Conservation (phyloP, 1,139 yeast genomes). For the Neolecta irregularis region DNA sequence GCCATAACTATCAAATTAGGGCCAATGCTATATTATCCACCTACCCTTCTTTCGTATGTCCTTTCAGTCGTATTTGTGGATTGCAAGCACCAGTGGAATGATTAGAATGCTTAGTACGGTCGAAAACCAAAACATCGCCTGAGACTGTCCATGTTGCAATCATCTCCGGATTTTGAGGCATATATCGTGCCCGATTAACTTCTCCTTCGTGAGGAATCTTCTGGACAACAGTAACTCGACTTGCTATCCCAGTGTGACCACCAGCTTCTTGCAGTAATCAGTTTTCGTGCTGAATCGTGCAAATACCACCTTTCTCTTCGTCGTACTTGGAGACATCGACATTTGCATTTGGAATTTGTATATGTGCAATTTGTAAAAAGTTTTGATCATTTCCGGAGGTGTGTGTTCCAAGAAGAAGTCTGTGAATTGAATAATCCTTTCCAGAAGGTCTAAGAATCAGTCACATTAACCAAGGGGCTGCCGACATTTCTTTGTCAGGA, state of each 20-base stretch:
- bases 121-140: conserved; percentile 60
- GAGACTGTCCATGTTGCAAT: conserved; percentile 66
- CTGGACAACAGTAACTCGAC: conserved; percentile 39
- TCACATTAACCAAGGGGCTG: neutral
- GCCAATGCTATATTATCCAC: neutral
- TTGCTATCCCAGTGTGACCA: conserved; percentile 19
- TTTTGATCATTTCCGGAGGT: conserved; percentile 70
- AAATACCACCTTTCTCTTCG: conserved; percentile 20
- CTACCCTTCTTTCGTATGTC: conserved; percentile 48
- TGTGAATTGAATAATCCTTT: conserved; percentile 20
- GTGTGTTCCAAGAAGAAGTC: conserved; percentile 66
- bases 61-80: conserved; percentile 33
- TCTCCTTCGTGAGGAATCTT: conserved; percentile 37
- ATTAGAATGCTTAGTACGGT: conserved; percentile 32
- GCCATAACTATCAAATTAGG: conserved; percentile 27
- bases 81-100: conserved; percentile 24
- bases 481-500: conserved; percentile 25
- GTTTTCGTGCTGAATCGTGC: conserved; percentile 13
- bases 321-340: conserved; percentile 25
- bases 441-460: conserved; percentile 14
- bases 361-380: conserved; percentile 58
- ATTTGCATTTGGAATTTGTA: conserved; percentile 41
- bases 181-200: conserved; percentile 66
- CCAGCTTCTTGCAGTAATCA: conserved; percentile 23
- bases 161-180: conserved; percentile 53